Conservation (phyloP, 2,329 filamentous ascomycete genomes). For the Paracoccidioides lutzii region DNA sequence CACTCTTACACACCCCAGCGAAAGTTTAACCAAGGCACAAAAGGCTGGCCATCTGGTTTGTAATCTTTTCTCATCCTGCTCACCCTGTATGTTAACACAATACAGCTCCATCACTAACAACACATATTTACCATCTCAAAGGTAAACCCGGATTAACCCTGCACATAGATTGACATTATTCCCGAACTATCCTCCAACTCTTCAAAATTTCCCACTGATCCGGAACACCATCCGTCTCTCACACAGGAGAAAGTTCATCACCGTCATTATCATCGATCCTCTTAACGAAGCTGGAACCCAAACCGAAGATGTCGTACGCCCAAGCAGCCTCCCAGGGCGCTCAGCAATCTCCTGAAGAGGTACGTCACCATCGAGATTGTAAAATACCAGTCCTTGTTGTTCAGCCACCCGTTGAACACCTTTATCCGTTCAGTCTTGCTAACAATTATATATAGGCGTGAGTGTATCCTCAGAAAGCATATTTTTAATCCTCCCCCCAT, state of each 20-base stretch:
- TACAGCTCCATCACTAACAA: no score
- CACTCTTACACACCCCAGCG: no score
- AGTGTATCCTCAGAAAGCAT: constrained; percentile 12
- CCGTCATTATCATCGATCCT: no score
- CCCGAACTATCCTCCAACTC: not conserved
- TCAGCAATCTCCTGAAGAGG: constrained; percentile 36
- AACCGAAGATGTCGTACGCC: constrained; percentile 35
- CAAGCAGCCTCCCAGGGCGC: constrained; percentile 35
- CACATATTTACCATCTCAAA: no score
- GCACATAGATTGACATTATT: no score
- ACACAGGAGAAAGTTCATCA: not conserved
- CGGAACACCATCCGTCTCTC: not conserved
- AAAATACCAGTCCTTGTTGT: not conserved
- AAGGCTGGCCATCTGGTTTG: no score
- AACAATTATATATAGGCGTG: constrained; percentile 22
- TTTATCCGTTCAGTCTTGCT: constrained; percentile 3
- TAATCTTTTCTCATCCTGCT: no score
- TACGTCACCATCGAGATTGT: constrained; percentile 12
- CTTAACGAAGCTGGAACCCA: not conserved
- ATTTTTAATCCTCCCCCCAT: not conserved
- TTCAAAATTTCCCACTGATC: not conserved
- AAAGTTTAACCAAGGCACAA: no score
- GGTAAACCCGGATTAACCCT: no score
- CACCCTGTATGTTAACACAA: no score
- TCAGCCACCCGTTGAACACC: not conserved